A percentile compares a stretch with the other conserved stretches of the same genome.
These are phyloP conservation scores for Ailanthus altissimus DNA, from an alignment of 345 rosid species.

Conservation along the genomic window DNA sequence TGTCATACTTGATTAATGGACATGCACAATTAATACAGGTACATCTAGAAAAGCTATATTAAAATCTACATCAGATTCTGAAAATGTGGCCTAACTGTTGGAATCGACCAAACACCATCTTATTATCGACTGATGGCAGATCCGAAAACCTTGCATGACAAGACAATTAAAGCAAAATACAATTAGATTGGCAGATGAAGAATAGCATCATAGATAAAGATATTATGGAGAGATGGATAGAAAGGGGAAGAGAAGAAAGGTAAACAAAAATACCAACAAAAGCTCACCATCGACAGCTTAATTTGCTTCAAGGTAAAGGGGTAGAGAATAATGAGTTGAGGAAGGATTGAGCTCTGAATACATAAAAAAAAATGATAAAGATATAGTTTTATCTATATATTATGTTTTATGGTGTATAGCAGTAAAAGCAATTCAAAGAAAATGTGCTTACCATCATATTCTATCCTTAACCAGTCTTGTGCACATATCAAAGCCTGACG, in stretches of 20 bases:
- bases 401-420: not conserved
- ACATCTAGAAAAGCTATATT: not conserved
- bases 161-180: not conserved
- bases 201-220: not conserved
- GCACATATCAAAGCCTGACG: constrained; percentile 85
- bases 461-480: constrained; percentile 72
- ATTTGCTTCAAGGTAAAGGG: constrained; percentile 33
- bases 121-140: constrained; percentile 14
- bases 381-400: constrained; percentile 1
- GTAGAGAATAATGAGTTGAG: constrained; percentile 42
- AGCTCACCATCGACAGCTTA: constrained; percentile 32
- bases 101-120: constrained; percentile 11
- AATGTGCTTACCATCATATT: constrained; percentile 52
- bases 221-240: not conserved
- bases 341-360: constrained; percentile 43
- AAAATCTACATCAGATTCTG: not conserved
- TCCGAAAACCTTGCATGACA: constrained; percentile 38
- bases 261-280: not conserved
- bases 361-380: not conserved
- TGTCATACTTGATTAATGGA: constrained; percentile 9
- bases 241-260: not conserved
- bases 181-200: constrained; percentile 6
- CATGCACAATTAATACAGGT: constrained; percentile 10
- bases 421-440: constrained; percentile 15
- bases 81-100: not conserved